Percentiles rank a stretch among this genome's conserved stretches.
These are phyloP conservation scores for Pichia sp. DNA, from an alignment of 1,139 yeast species.

Conservation along the genomic window DNA sequence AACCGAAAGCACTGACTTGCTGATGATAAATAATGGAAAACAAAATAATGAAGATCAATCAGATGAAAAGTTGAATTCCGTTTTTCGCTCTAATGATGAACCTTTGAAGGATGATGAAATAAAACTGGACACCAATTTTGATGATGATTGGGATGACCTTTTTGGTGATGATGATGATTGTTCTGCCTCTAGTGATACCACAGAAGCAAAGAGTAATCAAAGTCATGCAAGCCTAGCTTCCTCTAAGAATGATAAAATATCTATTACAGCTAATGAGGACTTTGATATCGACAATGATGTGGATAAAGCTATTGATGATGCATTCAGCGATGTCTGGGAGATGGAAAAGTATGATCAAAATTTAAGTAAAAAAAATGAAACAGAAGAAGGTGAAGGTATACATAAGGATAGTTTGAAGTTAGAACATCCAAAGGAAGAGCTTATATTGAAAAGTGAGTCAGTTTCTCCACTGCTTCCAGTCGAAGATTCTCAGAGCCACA, in stretches of 20 bases:
- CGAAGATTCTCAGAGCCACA: no score
- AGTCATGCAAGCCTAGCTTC: no score
- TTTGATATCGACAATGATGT: constrained; percentile 31
- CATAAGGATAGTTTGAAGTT: no score
- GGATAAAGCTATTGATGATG: constrained; percentile 25
- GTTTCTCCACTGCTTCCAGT: no score
- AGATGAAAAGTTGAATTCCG: not conserved
- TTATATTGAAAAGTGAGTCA: no score
- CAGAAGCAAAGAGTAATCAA: no score
- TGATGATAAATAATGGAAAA: not conserved
- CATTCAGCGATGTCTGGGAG: not conserved
- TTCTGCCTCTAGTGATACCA: no score
- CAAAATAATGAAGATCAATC: not conserved
- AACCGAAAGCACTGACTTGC: not conserved
- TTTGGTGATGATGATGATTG: constrained; percentile 12
- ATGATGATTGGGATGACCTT: constrained; percentile 13
- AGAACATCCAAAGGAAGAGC: not conserved
- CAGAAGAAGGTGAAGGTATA: no score
- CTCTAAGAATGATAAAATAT: no score
- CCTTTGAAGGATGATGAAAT: not conserved
- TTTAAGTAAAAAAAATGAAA: no score
- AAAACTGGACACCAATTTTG: constrained; percentile 5
- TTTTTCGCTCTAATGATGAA: not conserved
- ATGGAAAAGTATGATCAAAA: not conserved
- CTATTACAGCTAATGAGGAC: not conserved